These are phyloP conservation scores for Phytophthora ramorum DNA, from an alignment of 352 stramenopile species.

Conservation along the genomic window DNA sequence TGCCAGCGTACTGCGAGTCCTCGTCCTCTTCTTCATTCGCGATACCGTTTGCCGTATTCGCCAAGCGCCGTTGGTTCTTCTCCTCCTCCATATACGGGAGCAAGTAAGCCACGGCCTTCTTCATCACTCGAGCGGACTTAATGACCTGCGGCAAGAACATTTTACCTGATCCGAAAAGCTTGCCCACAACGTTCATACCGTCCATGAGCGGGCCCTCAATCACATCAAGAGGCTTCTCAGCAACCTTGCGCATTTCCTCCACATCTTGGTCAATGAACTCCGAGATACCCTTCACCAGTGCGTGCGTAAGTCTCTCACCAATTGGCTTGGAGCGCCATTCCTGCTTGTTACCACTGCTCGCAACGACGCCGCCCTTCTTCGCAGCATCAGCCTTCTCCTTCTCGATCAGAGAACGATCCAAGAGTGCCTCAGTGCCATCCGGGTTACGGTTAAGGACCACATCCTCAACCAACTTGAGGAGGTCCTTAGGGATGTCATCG, in stretches of 20 bases:
- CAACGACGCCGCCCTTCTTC: constrained; percentile 84
- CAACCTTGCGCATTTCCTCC: constrained; percentile 91
- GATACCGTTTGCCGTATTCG: constrained; percentile 81
- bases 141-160: constrained; percentile 99
- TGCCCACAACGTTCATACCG: constrained; percentile 98
- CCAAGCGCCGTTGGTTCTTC: constrained; percentile 89
- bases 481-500: constrained; percentile 85
- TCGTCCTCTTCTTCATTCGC: constrained; percentile 84
- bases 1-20: constrained; percentile 88
- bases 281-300: constrained; percentile 98
- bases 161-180: constrained; percentile 97
- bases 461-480: constrained; percentile 93
- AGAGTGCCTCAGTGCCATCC: constrained; percentile 93
- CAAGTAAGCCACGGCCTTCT: constrained; percentile 98
- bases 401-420: constrained; percentile 90
- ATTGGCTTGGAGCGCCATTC: constrained; percentile 93
- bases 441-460: constrained; percentile 93
- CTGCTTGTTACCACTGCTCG: constrained; percentile 58
- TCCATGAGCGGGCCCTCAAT: constrained; percentile 99
- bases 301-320: constrained; percentile 93
- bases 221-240: constrained; percentile 91
- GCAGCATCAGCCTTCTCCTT: constrained; percentile 80
- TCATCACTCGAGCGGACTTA: constrained; percentile 98
- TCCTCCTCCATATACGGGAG: constrained; percentile 98
- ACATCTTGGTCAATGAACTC: constrained; percentile 96